A percentile compares a stretch with the other conserved stretches of the same genome.
phyloP scores from a whole-genome alignment of 441 rosid species.

The Raphanus hybrid region DNA sequence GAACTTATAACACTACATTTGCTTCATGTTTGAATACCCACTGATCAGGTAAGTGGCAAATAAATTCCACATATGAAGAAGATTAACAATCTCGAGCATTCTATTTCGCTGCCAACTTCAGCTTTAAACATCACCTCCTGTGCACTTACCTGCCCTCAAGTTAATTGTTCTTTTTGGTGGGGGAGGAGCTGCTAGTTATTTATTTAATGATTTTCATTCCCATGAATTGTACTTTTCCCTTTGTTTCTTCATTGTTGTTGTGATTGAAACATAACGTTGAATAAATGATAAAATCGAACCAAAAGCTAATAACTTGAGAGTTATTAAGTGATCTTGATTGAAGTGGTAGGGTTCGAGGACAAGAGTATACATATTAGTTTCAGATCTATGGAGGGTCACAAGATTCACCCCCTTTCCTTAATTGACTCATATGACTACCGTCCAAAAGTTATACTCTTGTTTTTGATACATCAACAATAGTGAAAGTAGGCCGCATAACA shows the following conservation, averaged over 20 bases:
- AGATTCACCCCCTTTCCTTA: slow-evolving; percentile 12
- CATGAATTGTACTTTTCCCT: neutral
- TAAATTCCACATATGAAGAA: no score
- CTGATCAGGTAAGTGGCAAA: no score
- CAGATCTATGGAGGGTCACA: slow-evolving; percentile 33
- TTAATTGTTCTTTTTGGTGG: neutral
- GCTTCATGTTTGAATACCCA: no score
- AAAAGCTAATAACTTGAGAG: slow-evolving; percentile 11
- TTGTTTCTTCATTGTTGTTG: neutral
- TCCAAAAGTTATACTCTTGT: neutral
- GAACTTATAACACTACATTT: no score
- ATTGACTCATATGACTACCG: slow-evolving; percentile 12
- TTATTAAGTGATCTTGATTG: slow-evolving; percentile 24
- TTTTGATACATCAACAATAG: slow-evolving; percentile 3
- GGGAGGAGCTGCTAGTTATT: neutral
- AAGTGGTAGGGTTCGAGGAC: slow-evolving; percentile 29
- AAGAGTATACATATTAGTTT: slow-evolving; percentile 8
- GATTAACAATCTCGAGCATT: no score
- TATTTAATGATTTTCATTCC: neutral
- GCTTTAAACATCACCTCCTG: neutral
- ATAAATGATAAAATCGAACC: neutral
- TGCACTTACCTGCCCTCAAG: neutral
- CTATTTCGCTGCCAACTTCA: no score
- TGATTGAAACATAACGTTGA: slow-evolving; percentile 5
- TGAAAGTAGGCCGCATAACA: slow-evolving; percentile 10